Evolutionary conservation across 805 yeast species (phyloP).

Genomic region (Yarrowia yakushimensis): DNA sequence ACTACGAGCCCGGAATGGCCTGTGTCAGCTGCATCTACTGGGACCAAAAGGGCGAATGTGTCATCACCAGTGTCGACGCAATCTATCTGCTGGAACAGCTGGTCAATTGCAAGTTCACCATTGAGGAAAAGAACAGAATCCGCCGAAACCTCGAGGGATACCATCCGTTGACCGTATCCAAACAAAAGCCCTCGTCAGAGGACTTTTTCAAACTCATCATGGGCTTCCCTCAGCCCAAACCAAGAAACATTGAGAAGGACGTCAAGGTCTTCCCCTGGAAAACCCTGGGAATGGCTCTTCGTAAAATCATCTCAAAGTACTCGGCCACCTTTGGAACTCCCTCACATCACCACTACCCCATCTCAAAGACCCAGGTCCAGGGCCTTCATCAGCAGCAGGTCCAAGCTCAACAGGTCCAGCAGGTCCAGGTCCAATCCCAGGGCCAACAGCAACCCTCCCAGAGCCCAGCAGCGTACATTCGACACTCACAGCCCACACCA

Average conservation of each 20-base stretch:
- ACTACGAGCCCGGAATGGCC: conserved; percentile 43
- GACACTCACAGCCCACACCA: conserved; percentile 17
- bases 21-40: conserved; percentile 60
- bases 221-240: conserved; percentile 61
- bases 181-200: conserved; percentile 42
- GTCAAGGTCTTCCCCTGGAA: conserved; percentile 64
- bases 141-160: conserved; percentile 63
- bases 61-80: conserved; percentile 64
- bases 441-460: not conserved
- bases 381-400: not conserved
- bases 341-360: conserved; percentile 8
- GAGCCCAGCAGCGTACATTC: not conserved
- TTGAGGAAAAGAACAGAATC: conserved; percentile 68
- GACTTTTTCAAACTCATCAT: conserved; percentile 49
- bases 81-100: conserved; percentile 55
- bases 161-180: conserved; percentile 57
- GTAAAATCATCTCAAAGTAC: conserved; percentile 58
- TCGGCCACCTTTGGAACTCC: conserved; percentile 32
- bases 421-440: not conserved
- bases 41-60: conserved; percentile 47
- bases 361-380: conserved; percentile 20
- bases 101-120: conserved; percentile 52
- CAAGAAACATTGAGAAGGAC: conserved; percentile 67
- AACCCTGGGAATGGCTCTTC: conserved; percentile 50
- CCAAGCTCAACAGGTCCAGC: not conserved